These are phyloP conservation scores for Cercospora zeina DNA, from an alignment of 2,329 filamentous ascomycete species.

Conservation along the genomic window DNA sequence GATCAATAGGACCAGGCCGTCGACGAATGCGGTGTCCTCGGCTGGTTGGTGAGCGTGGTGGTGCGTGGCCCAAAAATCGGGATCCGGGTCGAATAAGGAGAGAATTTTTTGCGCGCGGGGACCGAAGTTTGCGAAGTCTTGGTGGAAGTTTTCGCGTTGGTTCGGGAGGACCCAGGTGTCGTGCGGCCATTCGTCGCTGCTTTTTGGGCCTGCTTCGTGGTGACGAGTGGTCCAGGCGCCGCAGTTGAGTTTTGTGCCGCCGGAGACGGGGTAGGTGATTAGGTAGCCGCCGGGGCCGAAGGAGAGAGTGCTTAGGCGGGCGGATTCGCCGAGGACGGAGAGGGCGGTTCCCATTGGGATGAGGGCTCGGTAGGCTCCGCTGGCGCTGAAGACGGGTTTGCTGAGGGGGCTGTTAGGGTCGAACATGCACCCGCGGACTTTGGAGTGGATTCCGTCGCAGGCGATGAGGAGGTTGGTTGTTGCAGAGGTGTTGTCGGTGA, in stretches of 20 bases:
- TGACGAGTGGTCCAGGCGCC: constrained; percentile 46
- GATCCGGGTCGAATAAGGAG: constrained; percentile 43
- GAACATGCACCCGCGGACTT: constrained; percentile 55
- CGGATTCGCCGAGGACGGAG: constrained; percentile 33
- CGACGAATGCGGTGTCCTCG: constrained; percentile 33
- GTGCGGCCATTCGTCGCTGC: constrained; percentile 42
- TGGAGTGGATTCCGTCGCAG: constrained; percentile 65
- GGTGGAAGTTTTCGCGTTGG: constrained; percentile 45
- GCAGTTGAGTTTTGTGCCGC: constrained; percentile 59
- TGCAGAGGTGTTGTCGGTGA: constrained; percentile 50
- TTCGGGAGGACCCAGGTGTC: constrained; percentile 46
- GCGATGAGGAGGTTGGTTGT: constrained; percentile 56
- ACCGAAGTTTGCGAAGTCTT: constrained; percentile 49
- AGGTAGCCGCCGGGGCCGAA: constrained; percentile 59
- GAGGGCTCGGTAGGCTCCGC: constrained; percentile 62
- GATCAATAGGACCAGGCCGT: constrained; percentile 56
- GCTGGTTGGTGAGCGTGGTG: constrained; percentile 42
- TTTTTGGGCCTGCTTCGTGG: no score
- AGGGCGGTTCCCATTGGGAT: constrained; percentile 59
- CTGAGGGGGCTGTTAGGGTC: constrained; percentile 50
- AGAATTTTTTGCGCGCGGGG: constrained; percentile 44
- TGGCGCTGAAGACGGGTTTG: constrained; percentile 55
- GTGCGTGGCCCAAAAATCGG: constrained; percentile 52
- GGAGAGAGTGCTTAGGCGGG: constrained; percentile 30
- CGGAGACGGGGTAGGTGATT: constrained; percentile 62